Evolutionary conservation across 2,329 filamentous ascomycete genomes (phyloP).

Genomic region (Hortaea sp.): DNA sequence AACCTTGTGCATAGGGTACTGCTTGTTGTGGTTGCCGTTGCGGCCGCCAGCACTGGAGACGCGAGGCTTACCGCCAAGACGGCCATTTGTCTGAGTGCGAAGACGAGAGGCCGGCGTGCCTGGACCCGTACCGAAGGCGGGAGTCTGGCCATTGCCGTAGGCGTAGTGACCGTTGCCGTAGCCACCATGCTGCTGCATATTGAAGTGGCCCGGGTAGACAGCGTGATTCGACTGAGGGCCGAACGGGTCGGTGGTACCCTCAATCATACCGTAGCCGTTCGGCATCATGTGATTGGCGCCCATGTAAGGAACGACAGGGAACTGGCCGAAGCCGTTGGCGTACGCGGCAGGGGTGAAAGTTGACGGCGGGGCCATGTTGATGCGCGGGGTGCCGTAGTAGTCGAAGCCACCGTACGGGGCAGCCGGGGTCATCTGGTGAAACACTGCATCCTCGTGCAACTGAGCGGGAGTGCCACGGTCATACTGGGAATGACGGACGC

Average conservation of each 20-base stretch:
- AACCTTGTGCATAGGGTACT: neutral
- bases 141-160: neutral
- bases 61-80: constrained; percentile 11
- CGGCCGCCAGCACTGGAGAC: constrained; percentile 5
- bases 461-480: constrained; percentile 60
- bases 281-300: neutral
- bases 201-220: neutral
- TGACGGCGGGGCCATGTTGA: constrained; percentile 1
- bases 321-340: neutral
- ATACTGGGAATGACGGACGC: constrained; percentile 57
- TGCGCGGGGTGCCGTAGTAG: neutral
- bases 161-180: constrained; percentile 1
- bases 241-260: constrained; percentile 1
- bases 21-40: neutral
- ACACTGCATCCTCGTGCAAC: constrained; percentile 19
- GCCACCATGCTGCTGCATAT: neutral
- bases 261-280: neutral
- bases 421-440: constrained; percentile 2
- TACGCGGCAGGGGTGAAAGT: neutral
- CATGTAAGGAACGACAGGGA: neutral
- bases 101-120: constrained; percentile 10
- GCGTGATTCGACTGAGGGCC: neutral
- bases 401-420: constrained; percentile 1
- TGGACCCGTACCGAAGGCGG: neutral
- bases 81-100: constrained; percentile 11